Evolutionary conservation across 1,139 yeast species (phyloP).

Genomic region (Diutina rugosa): DNA sequence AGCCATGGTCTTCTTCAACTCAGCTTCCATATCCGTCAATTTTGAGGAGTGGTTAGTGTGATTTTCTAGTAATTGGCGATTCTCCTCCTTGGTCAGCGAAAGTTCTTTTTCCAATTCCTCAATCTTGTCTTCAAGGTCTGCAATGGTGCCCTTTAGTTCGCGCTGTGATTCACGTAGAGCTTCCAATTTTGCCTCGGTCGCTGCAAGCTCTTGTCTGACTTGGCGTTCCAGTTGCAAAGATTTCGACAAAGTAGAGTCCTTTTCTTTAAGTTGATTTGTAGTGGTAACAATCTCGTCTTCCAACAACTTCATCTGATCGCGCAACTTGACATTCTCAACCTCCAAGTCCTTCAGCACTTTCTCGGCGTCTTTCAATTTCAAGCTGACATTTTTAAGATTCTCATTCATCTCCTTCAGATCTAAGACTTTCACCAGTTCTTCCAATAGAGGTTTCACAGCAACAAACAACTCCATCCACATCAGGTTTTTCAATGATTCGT

Average conservation of each 20-base stretch:
- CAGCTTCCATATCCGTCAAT: neutral
- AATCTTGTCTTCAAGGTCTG: conserved; percentile 7
- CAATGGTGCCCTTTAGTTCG: conserved; percentile 11
- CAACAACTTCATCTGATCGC: conserved; percentile 36
- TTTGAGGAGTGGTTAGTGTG: neutral
- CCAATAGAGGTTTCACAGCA: conserved; percentile 64
- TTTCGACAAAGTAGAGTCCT: conserved; percentile 13
- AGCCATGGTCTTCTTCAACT: neutral
- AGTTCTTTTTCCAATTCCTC: conserved; percentile 3
- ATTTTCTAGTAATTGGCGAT: neutral
- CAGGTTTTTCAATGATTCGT: conserved; percentile 18
- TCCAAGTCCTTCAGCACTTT: conserved; percentile 10
- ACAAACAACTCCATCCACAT: conserved; percentile 76
- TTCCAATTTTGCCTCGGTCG: conserved; percentile 5
- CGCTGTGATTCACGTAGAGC: conserved; percentile 10
- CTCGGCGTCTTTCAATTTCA: conserved; percentile 26
- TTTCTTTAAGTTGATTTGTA: conserved; percentile 15
- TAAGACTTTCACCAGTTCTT: conserved; percentile 47
- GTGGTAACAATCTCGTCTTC: conserved; percentile 25
- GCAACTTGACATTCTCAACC: conserved; percentile 10
- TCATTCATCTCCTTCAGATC: conserved; percentile 46
- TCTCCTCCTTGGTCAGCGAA: neutral
- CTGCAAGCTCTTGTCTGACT: conserved; percentile 7
- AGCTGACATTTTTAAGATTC: conserved; percentile 21
- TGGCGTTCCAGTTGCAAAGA: conserved; percentile 13